These are phyloP conservation scores for Ceratobasidium papillatum DNA, from an alignment of 1,284 basidiomycete species.

Conservation along the genomic window DNA sequence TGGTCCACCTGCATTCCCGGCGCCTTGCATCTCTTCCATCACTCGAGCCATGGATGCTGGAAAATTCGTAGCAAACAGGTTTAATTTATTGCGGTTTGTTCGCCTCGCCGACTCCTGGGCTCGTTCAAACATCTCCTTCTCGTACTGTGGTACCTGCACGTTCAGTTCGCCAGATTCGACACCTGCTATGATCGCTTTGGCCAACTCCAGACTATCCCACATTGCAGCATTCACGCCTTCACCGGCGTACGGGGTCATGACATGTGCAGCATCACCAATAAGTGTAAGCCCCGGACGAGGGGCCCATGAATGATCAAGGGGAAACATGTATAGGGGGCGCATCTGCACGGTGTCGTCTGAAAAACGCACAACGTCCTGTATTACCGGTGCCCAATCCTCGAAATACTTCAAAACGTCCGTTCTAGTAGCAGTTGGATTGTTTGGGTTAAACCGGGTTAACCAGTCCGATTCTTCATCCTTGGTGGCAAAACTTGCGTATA, in stretches of 20 bases:
- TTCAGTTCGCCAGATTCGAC: constrained; percentile 4
- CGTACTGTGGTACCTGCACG: constrained; percentile 15
- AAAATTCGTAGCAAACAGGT: constrained; percentile 25
- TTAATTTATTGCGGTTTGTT: constrained; percentile 5
- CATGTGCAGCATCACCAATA: constrained; percentile 60
- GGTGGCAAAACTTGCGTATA: constrained; percentile 50
- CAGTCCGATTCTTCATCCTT: constrained; percentile 46
- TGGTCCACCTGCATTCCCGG: not conserved
- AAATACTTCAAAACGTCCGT: constrained; percentile 46
- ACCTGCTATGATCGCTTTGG: constrained; percentile 17
- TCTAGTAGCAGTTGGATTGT: constrained; percentile 3
- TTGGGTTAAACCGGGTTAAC: constrained; percentile 41
- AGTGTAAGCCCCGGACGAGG: constrained; percentile 45
- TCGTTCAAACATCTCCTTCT: constrained; percentile 16
- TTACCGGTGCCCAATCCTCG: constrained; percentile 48
- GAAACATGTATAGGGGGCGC: constrained; percentile 48
- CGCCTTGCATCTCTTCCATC: constrained; percentile 21
- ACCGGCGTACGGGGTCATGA: constrained; percentile 59
- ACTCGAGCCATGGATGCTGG: constrained; percentile 14
- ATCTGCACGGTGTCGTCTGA: constrained; percentile 46
- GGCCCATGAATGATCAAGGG: constrained; percentile 47
- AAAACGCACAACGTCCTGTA: constrained; percentile 47
- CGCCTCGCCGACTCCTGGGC: not conserved
- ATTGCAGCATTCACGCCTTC: constrained; percentile 57
- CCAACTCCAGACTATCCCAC: constrained; percentile 51